A percentile compares a stretch with the other conserved stretches of the same genome.
Conservation (phyloP, 371 early-diverging fungal species). For the Apophysomyces elegans region DNA sequence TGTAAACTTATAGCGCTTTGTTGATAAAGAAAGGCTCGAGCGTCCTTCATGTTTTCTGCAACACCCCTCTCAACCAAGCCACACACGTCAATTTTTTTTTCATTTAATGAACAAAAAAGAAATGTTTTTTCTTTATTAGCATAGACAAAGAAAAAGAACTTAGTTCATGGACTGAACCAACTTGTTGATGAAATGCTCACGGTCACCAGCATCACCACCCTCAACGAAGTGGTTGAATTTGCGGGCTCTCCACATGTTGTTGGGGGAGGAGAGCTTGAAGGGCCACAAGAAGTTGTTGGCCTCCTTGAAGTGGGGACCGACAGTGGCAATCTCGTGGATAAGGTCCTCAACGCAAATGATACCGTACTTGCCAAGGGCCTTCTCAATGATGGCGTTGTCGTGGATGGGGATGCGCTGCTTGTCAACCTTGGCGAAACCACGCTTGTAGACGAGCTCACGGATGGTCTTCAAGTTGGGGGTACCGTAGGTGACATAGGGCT, state of each 20-base stretch:
- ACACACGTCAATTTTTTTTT: not conserved
- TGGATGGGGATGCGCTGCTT: conserved; percentile 96
- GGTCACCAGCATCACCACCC: conserved; percentile 98
- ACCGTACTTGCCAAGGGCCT: conserved; percentile 93
- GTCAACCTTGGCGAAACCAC: conserved; percentile 98
- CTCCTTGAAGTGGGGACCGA: conserved; percentile 87
- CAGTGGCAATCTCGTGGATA: conserved; percentile 98
- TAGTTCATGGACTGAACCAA: conserved; percentile 99
- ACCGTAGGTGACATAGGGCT: conserved; percentile 98
- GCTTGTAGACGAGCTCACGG: conserved; percentile 99
- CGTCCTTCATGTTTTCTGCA: too few relatives aligned
- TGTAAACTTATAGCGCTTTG: too few relatives aligned
- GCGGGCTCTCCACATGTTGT: conserved; percentile 94
- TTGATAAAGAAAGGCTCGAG: too few relatives aligned
- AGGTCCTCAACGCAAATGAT: conserved; percentile 99
- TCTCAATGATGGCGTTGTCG: conserved; percentile 97
- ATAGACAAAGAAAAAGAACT: conserved; percentile 12
- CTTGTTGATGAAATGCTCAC: conserved; percentile 95
- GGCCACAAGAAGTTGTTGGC: conserved; percentile 99
- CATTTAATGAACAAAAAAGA: not conserved
- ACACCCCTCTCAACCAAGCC: too few relatives aligned
- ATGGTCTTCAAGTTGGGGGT: conserved; percentile 98
- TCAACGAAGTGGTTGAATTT: conserved; percentile 98
- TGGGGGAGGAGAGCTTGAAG: conserved; percentile 99
- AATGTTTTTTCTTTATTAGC: not conserved